Conservation (phyloP, 495 filamentous ascomycete species). For the Penicillium argentinense region DNA sequence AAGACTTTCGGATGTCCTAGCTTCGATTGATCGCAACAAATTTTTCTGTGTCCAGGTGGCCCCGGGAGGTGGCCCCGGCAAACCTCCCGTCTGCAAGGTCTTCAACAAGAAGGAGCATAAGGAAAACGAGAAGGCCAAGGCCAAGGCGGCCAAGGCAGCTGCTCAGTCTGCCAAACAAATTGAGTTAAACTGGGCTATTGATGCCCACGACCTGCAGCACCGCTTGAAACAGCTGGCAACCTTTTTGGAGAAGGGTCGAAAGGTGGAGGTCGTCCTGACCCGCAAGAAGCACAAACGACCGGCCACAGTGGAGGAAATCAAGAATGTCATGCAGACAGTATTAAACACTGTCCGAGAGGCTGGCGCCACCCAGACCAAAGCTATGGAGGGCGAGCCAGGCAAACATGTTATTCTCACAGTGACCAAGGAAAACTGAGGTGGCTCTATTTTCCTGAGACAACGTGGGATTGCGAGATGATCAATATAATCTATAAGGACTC, state of each 20-base stretch:
- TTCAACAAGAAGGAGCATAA: constrained; percentile 49
- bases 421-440: constrained; percentile 31
- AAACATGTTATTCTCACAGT: constrained; percentile 40
- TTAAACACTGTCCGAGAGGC: constrained; percentile 34
- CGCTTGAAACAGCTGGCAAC: constrained; percentile 55
- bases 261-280: constrained; percentile 62
- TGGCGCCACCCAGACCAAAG: constrained; percentile 36
- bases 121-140: constrained; percentile 41
- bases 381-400: constrained; percentile 46
- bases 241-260: constrained; percentile 64
- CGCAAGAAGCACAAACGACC: constrained; percentile 44
- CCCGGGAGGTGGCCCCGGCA: constrained; percentile 19
- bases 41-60: constrained; percentile 61
- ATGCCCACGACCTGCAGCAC: constrained; percentile 62
- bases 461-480: too few species aligned
- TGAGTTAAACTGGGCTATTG: constrained; percentile 85
- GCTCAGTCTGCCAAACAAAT: constrained; percentile 59
- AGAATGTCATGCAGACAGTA: constrained; percentile 41
- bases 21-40: constrained; percentile 43
- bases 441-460: background rate
- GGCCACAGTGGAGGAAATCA: constrained; percentile 43
- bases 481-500: too few species aligned
- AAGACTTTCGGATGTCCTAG: constrained; percentile 43
- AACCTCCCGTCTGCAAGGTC: constrained; percentile 65
- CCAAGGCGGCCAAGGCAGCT: constrained; percentile 35